Conservation (phyloP, 331 rosid genomes). For the Quercus tomentella region DNA sequence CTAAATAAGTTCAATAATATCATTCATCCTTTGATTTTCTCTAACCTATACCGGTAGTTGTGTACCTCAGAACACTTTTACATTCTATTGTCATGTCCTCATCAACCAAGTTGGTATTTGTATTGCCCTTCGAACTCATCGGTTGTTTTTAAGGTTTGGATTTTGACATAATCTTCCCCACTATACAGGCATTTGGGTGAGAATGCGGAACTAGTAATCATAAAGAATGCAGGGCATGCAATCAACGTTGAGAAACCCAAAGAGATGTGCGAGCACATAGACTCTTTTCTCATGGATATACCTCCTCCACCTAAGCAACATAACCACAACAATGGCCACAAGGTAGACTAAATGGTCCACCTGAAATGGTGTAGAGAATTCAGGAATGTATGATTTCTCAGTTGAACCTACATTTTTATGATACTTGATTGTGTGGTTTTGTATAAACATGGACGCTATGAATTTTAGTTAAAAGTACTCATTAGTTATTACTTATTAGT, state of each 20-base stretch:
- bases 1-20: neutral
- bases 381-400: neutral
- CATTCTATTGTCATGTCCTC: too few species aligned
- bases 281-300: slow-evolving; percentile 35
- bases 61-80: too few species aligned
- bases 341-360: slow-evolving; percentile 24
- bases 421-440: neutral
- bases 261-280: slow-evolving; percentile 38
- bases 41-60: neutral
- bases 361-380: neutral
- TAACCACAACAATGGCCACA: slow-evolving; percentile 27
- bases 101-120: neutral
- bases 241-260: slow-evolving; percentile 46
- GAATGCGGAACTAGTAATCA: slow-evolving; percentile 30
- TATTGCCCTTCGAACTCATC: neutral
- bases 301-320: slow-evolving; percentile 11
- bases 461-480: neutral
- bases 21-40: neutral
- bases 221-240: slow-evolving; percentile 56
- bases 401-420: neutral
- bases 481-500: too few species aligned
- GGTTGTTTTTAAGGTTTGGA: neutral
- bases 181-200: slow-evolving; percentile 39
- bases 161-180: neutral
- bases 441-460: neutral